Evolutionary conservation across 106 monocot species (phyloP), one percentile per base, ranked within the genome.

Genomic region (Allium fistulosum): DNA sequence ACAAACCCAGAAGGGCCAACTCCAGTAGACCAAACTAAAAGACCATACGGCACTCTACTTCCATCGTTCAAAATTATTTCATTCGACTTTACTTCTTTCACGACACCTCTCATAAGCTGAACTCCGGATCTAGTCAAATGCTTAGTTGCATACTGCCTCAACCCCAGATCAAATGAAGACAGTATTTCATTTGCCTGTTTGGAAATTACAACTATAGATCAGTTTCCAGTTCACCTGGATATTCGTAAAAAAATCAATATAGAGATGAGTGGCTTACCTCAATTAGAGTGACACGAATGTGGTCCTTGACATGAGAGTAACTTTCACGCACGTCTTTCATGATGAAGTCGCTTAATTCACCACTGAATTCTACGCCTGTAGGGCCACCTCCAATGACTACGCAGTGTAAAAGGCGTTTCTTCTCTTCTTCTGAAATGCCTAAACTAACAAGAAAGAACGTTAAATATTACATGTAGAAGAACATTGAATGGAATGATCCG

Each of bases 21-120:
- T 3, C 86, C 86, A 48, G 86, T 87, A 26, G 86, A 87, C 86
- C 86, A 87, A 10, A 87, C 86, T 9, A 87, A 66, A 15, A 87
- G 56, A 9, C 86, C 86, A 59, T 80, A 87, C 0, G 82, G 86
- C 55, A 87, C 77, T 48, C 58, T 22, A 2, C 76, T 77, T 51
- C 82, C 79, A 60, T 82, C 82, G 12, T 59, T 82, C 37, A 87
- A 71, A 55, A 80, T 28, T 53, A 87, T 80, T 62, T 79, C 67
- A 51, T 77, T 63, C 0, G 79, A 55, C 17, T 56, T 53, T 57
- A 82, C 86, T 57, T 87, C 82, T 57, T 87, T 79, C 51, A 87
- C 86, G 37, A 87, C 74, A 11, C 86, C 86, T 51, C 76, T 72
- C 63, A 87, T 67, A 58, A 87, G 69, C 11, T 22, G 63, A 55